Conservation (phyloP, 2,329 filamentous ascomycete species). For the Talaromyces sp. region DNA sequence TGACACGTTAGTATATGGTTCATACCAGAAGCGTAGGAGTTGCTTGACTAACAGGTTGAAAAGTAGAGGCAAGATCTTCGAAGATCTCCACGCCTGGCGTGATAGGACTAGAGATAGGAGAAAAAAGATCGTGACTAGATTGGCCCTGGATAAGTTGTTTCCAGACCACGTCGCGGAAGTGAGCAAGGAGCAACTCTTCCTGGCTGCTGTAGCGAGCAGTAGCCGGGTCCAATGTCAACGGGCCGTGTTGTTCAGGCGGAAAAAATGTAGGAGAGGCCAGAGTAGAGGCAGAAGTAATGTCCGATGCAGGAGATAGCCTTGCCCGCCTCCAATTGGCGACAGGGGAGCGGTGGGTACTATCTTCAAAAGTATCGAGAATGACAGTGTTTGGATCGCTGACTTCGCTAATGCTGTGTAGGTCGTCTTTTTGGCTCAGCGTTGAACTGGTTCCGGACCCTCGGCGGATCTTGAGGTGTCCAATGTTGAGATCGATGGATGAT, state of each 20-base stretch:
- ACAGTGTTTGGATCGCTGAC: constrained; percentile 50
- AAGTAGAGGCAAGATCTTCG: constrained; percentile 49
- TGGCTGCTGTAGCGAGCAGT: constrained; percentile 27
- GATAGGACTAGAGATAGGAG: constrained; percentile 26
- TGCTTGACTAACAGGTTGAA: constrained; percentile 50
- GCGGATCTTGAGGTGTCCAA: constrained; percentile 25
- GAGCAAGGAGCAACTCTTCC: constrained; percentile 37
- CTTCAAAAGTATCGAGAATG: constrained; percentile 53
- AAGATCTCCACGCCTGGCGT: constrained; percentile 44
- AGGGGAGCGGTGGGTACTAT: constrained; percentile 37
- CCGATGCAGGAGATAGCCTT: constrained; percentile 38
- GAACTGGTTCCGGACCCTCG: constrained; percentile 31
- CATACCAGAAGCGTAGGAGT: background rate
- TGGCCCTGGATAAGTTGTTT: constrained; percentile 39
- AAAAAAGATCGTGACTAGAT: constrained; percentile 22
- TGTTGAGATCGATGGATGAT: constrained; percentile 29
- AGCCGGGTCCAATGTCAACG: constrained; percentile 22
- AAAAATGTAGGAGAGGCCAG: constrained; percentile 28
- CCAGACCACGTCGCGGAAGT: constrained; percentile 45
- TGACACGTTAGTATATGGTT: constrained; percentile 14
- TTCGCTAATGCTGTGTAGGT: constrained; percentile 25
- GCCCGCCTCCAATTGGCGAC: constrained; percentile 33
- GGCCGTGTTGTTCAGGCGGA: constrained; percentile 25
- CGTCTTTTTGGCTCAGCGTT: constrained; percentile 31
- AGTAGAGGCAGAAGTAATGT: constrained; percentile 30